Evolutionary conservation across 2,329 filamentous ascomycete species (phyloP), one percentile per base, ranked within the genome.

Genomic region (Tricladium varicosporioides): DNA sequence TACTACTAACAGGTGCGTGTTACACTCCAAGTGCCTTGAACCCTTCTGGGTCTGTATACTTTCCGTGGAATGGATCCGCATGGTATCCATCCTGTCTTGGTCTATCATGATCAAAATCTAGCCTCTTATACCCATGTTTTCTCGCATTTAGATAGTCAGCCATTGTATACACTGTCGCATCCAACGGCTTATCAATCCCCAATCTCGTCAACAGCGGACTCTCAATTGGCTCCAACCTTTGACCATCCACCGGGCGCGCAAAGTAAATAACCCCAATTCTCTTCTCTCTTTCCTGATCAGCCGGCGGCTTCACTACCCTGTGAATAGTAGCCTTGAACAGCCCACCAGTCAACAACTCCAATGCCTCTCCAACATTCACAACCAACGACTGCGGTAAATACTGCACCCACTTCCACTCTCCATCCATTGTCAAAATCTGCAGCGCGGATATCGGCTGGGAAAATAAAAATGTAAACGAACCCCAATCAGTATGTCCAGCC

Each of bases 401-500:
- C 13, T 70, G 67, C 0, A 75, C 74, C 54, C 72, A 71, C 43
- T 72, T 71, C 67, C 72, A 76, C 15, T 69, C 60, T 2, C 71
- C 71, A 2, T 67, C 61, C 5, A 67, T 69, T 2, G 70, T 71
- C 44, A 72, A 70, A 19, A 76, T 67, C 51, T 75, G 73, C 5
- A 76, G 62, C 0, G 72, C 74, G 0, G 73, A 67, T 8, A 76
- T 70, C 16, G 73, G 69, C 55, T 76, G 73, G 15, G 67, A 71
- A 68, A 74, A 73, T 13, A 76, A 67, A 18, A 76, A 67, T 0
- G 73, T 75, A 42, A 73, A 64, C 5, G 70, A 71, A 5, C 73
- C 74, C 59, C 74, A 76, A 54, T 76, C 74, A 2, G 73, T 75
- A 63, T 76, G 74, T n/a, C 71, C 73, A 13, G 72, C 67, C 2